Base-by-base conservation (phyloP, 495 filamentous ascomycete genomes). In the Aspergillus avenaceus region DNA sequence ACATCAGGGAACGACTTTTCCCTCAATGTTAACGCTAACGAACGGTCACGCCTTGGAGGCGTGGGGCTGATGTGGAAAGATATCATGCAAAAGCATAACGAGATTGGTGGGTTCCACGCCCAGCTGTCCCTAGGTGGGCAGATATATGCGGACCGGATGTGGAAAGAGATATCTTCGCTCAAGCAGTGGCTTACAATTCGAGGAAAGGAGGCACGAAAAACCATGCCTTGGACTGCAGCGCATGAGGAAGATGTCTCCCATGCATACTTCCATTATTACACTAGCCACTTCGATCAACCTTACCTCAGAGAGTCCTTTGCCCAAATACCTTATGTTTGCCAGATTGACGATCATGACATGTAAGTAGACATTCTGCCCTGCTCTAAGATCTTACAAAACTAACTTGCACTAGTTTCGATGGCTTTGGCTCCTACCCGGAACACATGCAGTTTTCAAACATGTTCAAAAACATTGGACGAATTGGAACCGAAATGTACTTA, bases 401-500 rank as follows among this genome's bases (percentile, higher is more conserved):
- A 29, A 71, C 62, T 55, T 50, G 14, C 18, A 18, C 8, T 36
- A 96, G 91, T 42, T 97, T 98, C 60, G 93, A 98, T 62, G 93
- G 93, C n/a, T 98, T 91, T 50, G 93, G 93, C 16, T 93, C 88
- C 2, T 97, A 97, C 55, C 93, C 93, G 1, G 91, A 96, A 52
- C 95, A 98, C 59, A 97, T 98, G 92, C 93, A 98, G 63, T 87
- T 86, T 60, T 95, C 89, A 1, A 85, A 95, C 49, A 90, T 97
- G 73, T 97, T 98, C 77, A 96, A 96, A 66, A 96, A 96, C 64
- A 96, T 97, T 56, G 93, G 93, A 21, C 86, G 93, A 19, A 85
- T 98, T 23, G 95, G 89, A n/a, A 92, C 95, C 46, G 90, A 97
- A 52, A 97, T 96, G 90, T 98, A 97, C 61, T 78, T 98, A n/a